A percentile compares a stretch with the other conserved stretches of the same genome.
These are phyloP conservation scores for Iberis amara DNA, from an alignment of 441 rosid genomes.

Conservation along the genomic window DNA sequence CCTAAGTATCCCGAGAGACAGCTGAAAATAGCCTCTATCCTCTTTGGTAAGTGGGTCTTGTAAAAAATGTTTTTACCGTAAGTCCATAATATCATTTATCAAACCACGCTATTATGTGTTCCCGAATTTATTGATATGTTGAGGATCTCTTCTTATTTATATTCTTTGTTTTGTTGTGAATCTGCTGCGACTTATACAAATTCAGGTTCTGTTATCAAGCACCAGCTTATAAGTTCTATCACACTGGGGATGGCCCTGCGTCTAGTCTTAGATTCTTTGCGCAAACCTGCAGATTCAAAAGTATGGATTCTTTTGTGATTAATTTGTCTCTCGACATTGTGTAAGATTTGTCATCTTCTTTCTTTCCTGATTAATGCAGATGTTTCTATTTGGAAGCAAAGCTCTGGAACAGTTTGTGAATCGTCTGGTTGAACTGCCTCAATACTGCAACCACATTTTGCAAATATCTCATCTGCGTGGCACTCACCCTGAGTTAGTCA, in stretches of 20 bases:
- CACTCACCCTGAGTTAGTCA: conserved; percentile 81
- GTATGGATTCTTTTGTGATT: conserved; percentile 34
- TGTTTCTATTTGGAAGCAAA: conserved; percentile 95
- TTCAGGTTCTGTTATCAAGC: conserved; percentile 88
- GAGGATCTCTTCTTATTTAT: conserved; percentile 6
- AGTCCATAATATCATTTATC: neutral
- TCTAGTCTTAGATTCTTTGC: conserved; percentile 87
- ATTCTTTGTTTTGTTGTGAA: neutral
- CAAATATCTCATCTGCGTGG: conserved; percentile 95
- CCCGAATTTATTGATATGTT: conserved; percentile 11
- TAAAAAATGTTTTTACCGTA: conserved; percentile 2
- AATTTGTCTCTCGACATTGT: conserved; percentile 2
- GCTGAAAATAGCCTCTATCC: conserved; percentile 87
- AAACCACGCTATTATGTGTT: neutral
- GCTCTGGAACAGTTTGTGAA: conserved; percentile 97
- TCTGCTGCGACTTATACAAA: conserved; percentile 9
- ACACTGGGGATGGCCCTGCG: conserved; percentile 95
- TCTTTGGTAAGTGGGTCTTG: conserved; percentile 66
- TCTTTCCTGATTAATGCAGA: conserved; percentile 41
- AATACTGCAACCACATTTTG: conserved; percentile 94
- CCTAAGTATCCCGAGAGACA: conserved; percentile 97
- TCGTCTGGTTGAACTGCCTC: conserved; percentile 97
- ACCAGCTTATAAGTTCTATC: conserved; percentile 91
- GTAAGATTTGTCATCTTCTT: conserved; percentile 25
- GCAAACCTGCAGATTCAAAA: conserved; percentile 98